Evolutionary conservation across 2,329 filamentous ascomycete genomes (phyloP), one percentile per base, ranked within the genome.

Genomic region (Amauroascus verrucosus): DNA sequence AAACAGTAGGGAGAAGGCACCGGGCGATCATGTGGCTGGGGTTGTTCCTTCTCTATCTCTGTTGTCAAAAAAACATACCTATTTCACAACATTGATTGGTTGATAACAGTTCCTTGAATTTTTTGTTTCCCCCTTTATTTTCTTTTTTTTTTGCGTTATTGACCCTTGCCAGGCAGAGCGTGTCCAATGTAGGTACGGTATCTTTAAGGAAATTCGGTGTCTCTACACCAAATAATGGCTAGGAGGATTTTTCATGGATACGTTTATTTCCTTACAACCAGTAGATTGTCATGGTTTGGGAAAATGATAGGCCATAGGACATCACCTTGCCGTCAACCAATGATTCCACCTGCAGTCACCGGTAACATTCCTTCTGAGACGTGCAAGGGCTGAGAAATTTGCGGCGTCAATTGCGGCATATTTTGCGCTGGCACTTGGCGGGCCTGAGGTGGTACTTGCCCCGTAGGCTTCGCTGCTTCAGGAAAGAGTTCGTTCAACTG

Each of bases 401-500:
- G 48, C 8, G 48, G 38, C 38, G 44, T 51, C 3, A 44, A 35
- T 16, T 51, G 48, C 6, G 22, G 26, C 28, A 51, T 44, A 30
- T 32, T 44, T 13, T 51, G 48, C 3, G 28, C 11, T 18, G 38
- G 37, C 37, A 51, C 44, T 13, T 51, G 48, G 24, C 48, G 48
- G 22, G n/a, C 38, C 40, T 51, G 48, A 16, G 37, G 37, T 9
- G 9, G 40, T 9, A 16, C 35, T 18, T 53, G 50, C 6, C 26
- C 30, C 16, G 33, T 32, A 26, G 6, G 9, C 56, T 57, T 67
- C 13, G 57, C 53, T 2, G 64, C 59, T 46, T 64, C 68, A 4
- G 72, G 67, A 55, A 75, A 76, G 6, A 76, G 61, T 32, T 72
- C 70, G 43, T 70, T 72, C 38, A 76, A 60, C 53, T 68, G 72